Base-by-base conservation (phyloP, 2,329 filamentous ascomycete species). In the Fusarium phyllophilum region DNA sequence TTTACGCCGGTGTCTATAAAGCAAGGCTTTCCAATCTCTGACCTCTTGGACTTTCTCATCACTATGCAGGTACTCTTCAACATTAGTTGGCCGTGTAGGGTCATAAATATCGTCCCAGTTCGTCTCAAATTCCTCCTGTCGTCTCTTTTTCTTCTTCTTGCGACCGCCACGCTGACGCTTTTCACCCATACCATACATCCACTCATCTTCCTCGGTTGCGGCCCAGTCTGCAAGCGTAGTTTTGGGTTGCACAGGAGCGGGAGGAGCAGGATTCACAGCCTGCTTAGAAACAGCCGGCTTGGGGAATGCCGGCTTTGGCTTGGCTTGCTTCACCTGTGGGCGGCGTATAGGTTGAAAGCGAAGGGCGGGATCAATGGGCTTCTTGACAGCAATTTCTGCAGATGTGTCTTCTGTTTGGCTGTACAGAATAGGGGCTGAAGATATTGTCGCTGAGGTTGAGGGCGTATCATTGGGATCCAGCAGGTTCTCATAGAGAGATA, bases 31-130 rank as follows among this genome's bases (percentile, higher is more conserved):
- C 95, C 95, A 98, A 77, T 97, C 94, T 65, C 90, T 88, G 8
- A 95, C 89, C 80, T 97, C 94, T 24, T 89, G 85, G 67, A 95
- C 89, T 79, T 94, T 92, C 83, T 97, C 95, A 66, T 97, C 94
- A 78, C 94, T 96, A 68, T 91, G 87, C 68, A 93, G 89, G 80
- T 96, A 98, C 78, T 96, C 93, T 62, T 95, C 93, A 56, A 96
- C 93, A 75, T 91, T 95, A 45, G 94, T 97, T 14, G 95, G 95
- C 44, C 93, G 86, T 17, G 92, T 86, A 2, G 94, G 94, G 78
- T 97, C 95, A 81, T 97, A 98, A 31, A 96, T 89, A 80, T 97
- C 94, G 80, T 97, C 93, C 95, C 95, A 98, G 79, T 97, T 92
- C n/a, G 89, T 90, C 80, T 90, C 88, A 58, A 87, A 84, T 36